These are phyloP conservation scores for Achlya hypogyna DNA, from an alignment of 352 stramenopile genomes.

Conservation along the genomic window DNA sequence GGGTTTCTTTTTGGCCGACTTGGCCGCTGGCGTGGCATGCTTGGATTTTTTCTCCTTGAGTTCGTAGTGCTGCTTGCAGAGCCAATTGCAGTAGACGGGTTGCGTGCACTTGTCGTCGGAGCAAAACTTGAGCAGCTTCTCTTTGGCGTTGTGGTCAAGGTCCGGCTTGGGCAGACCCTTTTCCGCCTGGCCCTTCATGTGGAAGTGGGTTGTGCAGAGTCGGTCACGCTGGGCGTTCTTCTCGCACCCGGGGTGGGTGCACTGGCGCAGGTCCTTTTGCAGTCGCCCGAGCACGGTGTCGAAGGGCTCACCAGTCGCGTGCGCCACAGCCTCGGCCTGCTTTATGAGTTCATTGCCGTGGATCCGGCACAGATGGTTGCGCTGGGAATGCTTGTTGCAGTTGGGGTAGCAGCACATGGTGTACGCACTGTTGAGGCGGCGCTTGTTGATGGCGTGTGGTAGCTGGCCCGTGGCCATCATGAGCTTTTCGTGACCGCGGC, in stretches of 20 bases:
- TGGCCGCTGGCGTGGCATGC: not conserved
- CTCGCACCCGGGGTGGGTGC: conserved; percentile 63
- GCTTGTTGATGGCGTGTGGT: conserved; percentile 69
- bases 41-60: conserved; percentile 19
- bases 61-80: conserved; percentile 18
- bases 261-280: conserved; percentile 70
- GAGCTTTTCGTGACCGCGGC: conserved; percentile 76
- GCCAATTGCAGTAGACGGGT: conserved; percentile 20
- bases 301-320: conserved; percentile 39
- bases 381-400: conserved; percentile 78
- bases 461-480: conserved; percentile 72
- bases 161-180: conserved; percentile 4
- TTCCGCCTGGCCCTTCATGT: conserved; percentile 18
- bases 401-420: conserved; percentile 82
- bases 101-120: conserved; percentile 18
- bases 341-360: conserved; percentile 72
- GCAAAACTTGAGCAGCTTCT: conserved; percentile 22
- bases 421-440: conserved; percentile 80
- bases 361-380: conserved; percentile 75
- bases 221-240: conserved; percentile 83
- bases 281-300: conserved; percentile 59
- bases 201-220: conserved; percentile 76
- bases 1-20: not conserved
- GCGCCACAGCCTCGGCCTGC: conserved; percentile 55
- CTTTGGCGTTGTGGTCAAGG: not conserved